Evolutionary conservation across 768 basidiomycete genomes (phyloP).

Genomic region (Sarcodon aspratus): DNA sequence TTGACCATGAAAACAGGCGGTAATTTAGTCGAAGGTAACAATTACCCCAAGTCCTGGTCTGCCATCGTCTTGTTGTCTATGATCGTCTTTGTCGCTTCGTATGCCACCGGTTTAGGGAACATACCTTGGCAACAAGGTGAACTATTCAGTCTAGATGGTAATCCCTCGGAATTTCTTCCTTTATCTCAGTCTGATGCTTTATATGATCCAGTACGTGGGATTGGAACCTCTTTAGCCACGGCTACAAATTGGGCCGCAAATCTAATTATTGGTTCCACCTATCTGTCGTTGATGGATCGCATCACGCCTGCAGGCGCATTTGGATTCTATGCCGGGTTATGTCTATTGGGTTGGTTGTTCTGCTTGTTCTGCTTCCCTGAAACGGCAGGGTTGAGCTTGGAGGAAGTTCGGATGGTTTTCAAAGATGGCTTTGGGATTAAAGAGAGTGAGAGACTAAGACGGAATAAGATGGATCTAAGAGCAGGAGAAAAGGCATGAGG

Average conservation of each 20-base stretch:
- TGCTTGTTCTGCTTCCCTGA: slow-evolving; percentile 67
- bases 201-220: slow-evolving; percentile 44
- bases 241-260: slow-evolving; percentile 74
- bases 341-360: slow-evolving; percentile 60
- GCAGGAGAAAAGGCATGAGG: not conserved
- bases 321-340: slow-evolving; percentile 66
- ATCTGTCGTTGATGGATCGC: slow-evolving; percentile 63
- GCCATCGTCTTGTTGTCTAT: slow-evolving; percentile 66
- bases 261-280: slow-evolving; percentile 69
- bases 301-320: slow-evolving; percentile 72
- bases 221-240: slow-evolving; percentile 65
- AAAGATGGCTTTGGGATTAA: slow-evolving; percentile 50
- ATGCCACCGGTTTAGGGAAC: slow-evolving; percentile 70
- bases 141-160: slow-evolving; percentile 67
- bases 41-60: slow-evolving; percentile 53
- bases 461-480: slow-evolving; percentile 25
- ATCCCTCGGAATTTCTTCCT: no score
- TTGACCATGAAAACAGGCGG: slow-evolving; percentile 53
- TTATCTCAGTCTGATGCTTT: not conserved
- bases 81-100: slow-evolving; percentile 75
- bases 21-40: slow-evolving; percentile 42
- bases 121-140: slow-evolving; percentile 87
- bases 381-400: slow-evolving; percentile 62
- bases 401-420: slow-evolving; percentile 57
- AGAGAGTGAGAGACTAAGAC: slow-evolving; percentile 40